Conservation (phyloP, 805 yeast genomes). For the Schwanniomyces vanrijiae region DNA sequence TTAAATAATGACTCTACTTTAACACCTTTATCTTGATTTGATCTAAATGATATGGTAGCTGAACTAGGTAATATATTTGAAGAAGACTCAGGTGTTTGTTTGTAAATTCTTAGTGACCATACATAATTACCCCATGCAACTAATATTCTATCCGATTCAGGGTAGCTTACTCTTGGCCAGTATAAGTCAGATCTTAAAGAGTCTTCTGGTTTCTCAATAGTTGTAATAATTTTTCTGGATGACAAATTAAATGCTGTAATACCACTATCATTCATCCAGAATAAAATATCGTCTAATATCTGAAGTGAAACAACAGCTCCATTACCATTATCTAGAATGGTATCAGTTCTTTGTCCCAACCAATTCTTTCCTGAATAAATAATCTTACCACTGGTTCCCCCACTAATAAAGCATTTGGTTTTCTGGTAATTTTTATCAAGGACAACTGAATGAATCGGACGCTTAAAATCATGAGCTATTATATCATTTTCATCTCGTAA, state of each 20-base stretch:
- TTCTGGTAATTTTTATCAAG: slow-evolving; percentile 67
- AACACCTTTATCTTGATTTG: slow-evolving; percentile 42
- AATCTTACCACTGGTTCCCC: slow-evolving; percentile 88
- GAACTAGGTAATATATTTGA: slow-evolving; percentile 49
- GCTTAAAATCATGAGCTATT: slow-evolving; percentile 73
- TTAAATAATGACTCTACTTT: slow-evolving; percentile 49
- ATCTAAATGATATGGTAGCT: slow-evolving; percentile 53
- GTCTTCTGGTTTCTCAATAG: slow-evolving; percentile 56
- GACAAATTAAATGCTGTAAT: slow-evolving; percentile 64
- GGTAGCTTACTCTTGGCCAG: slow-evolving; percentile 73
- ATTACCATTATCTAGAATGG: slow-evolving; percentile 53
- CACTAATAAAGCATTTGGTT: slow-evolving; percentile 71
- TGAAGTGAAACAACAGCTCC: slow-evolving; percentile 74
- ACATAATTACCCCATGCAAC: slow-evolving; percentile 83
- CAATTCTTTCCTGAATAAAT: slow-evolving; percentile 75
- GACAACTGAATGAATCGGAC: slow-evolving; percentile 88
- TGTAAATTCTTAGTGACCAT: slow-evolving; percentile 62
- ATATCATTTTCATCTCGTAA: slow-evolving; percentile 61
- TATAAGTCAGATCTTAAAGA: slow-evolving; percentile 72
- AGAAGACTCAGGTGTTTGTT: slow-evolving; percentile 17
- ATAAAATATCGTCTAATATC: slow-evolving; percentile 59
- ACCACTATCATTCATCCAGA: slow-evolving; percentile 87
- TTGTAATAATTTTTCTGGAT: slow-evolving; percentile 47
- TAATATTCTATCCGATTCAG: slow-evolving; percentile 63
- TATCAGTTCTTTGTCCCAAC: slow-evolving; percentile 81